Conservation (phyloP, 2,329 filamentous ascomycete species). For the Alternaria rosae region DNA sequence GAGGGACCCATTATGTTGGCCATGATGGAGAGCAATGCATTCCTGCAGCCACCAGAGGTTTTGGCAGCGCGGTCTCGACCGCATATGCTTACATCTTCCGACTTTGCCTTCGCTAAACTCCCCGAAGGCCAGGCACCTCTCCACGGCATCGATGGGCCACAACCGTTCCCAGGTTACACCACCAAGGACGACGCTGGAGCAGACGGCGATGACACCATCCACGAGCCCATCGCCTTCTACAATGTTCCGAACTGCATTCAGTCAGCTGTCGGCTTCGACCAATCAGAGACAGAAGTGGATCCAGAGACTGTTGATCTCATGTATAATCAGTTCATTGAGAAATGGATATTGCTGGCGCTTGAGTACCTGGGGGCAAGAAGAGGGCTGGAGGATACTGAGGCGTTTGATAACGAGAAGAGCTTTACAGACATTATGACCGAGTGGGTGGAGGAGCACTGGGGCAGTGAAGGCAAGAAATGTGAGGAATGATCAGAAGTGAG, state of each 20-base stretch:
- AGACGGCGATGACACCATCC: constrained; percentile 91
- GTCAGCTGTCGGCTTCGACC: constrained; percentile 66
- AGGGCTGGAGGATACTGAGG: constrained; percentile 58
- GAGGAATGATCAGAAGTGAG: not conserved
- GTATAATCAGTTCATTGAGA: constrained; percentile 90
- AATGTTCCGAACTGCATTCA: constrained; percentile 84
- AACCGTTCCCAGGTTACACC: constrained; percentile 80
- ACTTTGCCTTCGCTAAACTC: constrained; percentile 4
- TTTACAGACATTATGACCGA: constrained; percentile 66
- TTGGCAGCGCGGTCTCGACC: constrained; percentile 38
- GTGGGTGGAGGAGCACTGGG: constrained; percentile 67
- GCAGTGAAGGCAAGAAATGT: constrained; percentile 22
- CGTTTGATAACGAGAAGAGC: constrained; percentile 61
- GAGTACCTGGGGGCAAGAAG: constrained; percentile 64
- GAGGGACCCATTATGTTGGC: constrained; percentile 59
- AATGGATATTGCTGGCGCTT: constrained; percentile 79
- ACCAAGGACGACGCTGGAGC: constrained; percentile 82
- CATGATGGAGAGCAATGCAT: constrained; percentile 38
- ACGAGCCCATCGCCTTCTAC: constrained; percentile 77
- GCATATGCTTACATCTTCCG: constrained; percentile 18
- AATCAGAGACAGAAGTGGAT: constrained; percentile 45
- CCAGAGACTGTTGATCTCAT: constrained; percentile 84
- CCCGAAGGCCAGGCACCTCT: constrained; percentile 20
- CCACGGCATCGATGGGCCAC: constrained; percentile 6
- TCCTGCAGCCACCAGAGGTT: constrained; percentile 58